A percentile compares a stretch with the other conserved stretches of the same genome.
Conservation (phyloP, 495 filamentous ascomycete species). For the Lepraria neglecta region DNA sequence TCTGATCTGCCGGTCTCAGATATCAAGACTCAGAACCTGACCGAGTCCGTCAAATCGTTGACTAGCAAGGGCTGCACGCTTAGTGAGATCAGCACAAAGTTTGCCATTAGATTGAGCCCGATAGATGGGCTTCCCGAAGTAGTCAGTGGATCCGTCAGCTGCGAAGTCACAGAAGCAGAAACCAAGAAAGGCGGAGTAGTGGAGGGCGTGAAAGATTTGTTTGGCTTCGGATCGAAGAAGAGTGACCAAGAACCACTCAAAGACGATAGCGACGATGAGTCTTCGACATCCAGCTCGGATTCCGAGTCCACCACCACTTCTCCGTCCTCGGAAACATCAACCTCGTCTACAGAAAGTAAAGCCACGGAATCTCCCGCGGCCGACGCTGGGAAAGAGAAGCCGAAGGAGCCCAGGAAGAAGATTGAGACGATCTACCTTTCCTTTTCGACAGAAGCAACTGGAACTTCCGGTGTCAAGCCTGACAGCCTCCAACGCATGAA, state of each 20-base stretch:
- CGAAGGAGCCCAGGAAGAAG: slow-evolving; percentile 56
- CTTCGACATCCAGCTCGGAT: slow-evolving; percentile 43
- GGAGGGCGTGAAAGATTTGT: slow-evolving; percentile 89
- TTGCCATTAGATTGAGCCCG: slow-evolving; percentile 63
- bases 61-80: slow-evolving; percentile 67
- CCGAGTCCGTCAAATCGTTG: slow-evolving; percentile 67
- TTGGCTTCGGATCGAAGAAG: slow-evolving; percentile 87
- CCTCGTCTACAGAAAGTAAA: slow-evolving; percentile 28
- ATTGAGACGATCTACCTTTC: slow-evolving; percentile 64
- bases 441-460: slow-evolving; percentile 55
- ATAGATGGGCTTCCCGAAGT: slow-evolving; percentile 82
- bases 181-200: slow-evolving; percentile 78
- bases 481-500: slow-evolving; percentile 60
- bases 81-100: slow-evolving; percentile 71
- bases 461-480: slow-evolving; percentile 50
- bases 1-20: slow-evolving; percentile 46
- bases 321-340: slow-evolving; percentile 21
- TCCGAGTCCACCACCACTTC: slow-evolving; percentile 45
- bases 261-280: slow-evolving; percentile 49
- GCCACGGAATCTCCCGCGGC: slow-evolving; percentile 42
- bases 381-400: slow-evolving; percentile 37
- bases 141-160: slow-evolving; percentile 68
- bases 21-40: slow-evolving; percentile 75
- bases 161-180: slow-evolving; percentile 61
- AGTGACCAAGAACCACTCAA: slow-evolving; percentile 66